Evolutionary conservation across 1,284 basidiomycete species (phyloP), one percentile per base, ranked within the genome.

Genomic region (Apiotrichum gracile): DNA sequence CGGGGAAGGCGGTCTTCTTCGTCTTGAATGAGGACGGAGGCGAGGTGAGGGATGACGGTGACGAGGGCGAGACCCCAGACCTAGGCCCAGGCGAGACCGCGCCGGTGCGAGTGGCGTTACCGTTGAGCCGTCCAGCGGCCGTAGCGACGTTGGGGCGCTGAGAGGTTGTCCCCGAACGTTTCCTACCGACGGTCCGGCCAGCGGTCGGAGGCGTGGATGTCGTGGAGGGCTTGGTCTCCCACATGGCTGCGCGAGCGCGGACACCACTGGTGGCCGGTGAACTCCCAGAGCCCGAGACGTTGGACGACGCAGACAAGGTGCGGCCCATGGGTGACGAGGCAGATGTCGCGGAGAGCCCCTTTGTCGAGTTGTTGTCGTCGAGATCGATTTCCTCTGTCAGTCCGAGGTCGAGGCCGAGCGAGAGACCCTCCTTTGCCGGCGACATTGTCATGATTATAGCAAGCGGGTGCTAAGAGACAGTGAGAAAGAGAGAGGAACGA

Each of bases 181-280:
- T 45, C 5, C 43, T 16, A 31, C 45, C 33, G 39, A 31, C 6
- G 34, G 40, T n/a, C n/a, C n/a, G 29, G 19, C 38, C 14, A 33
- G 45, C 9, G n/a, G 38, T 13, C 13, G 48, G 13, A 5, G 49
- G 21, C 10, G 49, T 22, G 24, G 45, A 29, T 16, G 44, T 43
- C 31, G n/a, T n/a, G n/a, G 48, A 31, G 21, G 31, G 40, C 51
- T 55, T 55, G 31, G 45, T 51, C 51, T 59, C 57, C 57, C 57
- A 59, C 42, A 49, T 31, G 13, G 57, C 54, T 14, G 57, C 57
- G 17, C 47, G 44, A n/a, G 51, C 54, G 26, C 52, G 54, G n/a
- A 59, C 57, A 34, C 51, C 42, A 37, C 44, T 58, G 16, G 49
- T 42, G 16, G 12, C 22, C 14, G 37, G 14, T 29, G 26, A 44